These are phyloP conservation scores for Rhodotorula sp. DNA, from an alignment of 1,284 basidiomycete genomes.

Conservation along the genomic window DNA sequence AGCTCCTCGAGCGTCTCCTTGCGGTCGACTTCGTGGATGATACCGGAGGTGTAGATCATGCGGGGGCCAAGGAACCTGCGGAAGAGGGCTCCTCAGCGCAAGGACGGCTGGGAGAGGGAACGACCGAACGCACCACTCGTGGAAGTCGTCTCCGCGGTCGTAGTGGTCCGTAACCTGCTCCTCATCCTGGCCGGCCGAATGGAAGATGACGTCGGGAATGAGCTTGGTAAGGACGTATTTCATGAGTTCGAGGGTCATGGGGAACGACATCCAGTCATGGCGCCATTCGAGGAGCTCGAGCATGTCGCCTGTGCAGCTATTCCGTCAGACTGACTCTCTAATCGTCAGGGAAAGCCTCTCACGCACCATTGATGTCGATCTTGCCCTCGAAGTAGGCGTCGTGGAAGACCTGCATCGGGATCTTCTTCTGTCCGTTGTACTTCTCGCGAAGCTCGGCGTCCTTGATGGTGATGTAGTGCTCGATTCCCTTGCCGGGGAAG, in stretches of 20 bases:
- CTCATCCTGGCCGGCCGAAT: constrained; percentile 86
- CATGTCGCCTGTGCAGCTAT: constrained; percentile 76
- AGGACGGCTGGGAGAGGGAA: not conserved
- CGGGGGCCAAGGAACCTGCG: constrained; percentile 85
- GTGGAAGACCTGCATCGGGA: constrained; percentile 96
- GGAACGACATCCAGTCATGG: constrained; percentile 93
- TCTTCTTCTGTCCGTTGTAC: constrained; percentile 76
- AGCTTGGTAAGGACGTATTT: constrained; percentile 87
- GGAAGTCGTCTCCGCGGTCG: constrained; percentile 95
- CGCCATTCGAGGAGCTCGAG: constrained; percentile 90
- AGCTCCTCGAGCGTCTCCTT: constrained; percentile 90
- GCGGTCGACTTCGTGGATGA: constrained; percentile 70
- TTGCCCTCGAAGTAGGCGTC: constrained; percentile 97
- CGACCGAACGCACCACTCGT: constrained; percentile 18
- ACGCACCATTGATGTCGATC: constrained; percentile 86
- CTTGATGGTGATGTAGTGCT: constrained; percentile 87
- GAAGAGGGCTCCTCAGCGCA: not conserved
- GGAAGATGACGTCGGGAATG: constrained; percentile 87
- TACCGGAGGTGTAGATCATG: constrained; percentile 96
- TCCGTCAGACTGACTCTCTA: constrained; percentile 61
- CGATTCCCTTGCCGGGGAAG: constrained; percentile 81
- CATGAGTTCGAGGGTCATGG: constrained; percentile 78
- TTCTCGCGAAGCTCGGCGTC: constrained; percentile 73
- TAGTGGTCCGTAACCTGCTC: constrained; percentile 96
- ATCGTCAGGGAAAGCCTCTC: not conserved